Evolutionary conservation across 176 grass and related monocot genomes (phyloP), one percentile per base, ranked within the genome.

Genomic region (Zoysia japonica): DNA sequence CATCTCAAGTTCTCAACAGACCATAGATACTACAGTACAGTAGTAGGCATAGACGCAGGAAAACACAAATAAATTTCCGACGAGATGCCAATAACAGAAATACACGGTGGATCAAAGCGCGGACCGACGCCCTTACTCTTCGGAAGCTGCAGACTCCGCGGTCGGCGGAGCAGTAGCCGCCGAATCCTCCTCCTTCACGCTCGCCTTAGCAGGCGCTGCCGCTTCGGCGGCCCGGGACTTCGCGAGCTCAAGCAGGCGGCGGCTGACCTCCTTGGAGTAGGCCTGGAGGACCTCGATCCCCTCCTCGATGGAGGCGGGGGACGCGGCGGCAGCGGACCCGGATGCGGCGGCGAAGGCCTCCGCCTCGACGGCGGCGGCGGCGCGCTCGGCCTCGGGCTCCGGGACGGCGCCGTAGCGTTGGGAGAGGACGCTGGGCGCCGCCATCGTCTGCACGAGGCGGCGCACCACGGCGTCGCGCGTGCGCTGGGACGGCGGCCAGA

Each of bases 401-500:
- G 92, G 87, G 19, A 90, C 11, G 45, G 67, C 64, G 20, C 92
- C 88, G 85, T 87, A 94, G 85, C 92, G 95, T 83, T 94, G 78
- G 81, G 85, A 85, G 36, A 98, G 83, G 5, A 90, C 74, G 85
- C 91, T 94, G 66, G 89, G 88, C 4, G 87, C 61, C 11, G 78
- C 81, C 11, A 94, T 85, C 49, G 82, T 94, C 80, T 94, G 87
- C 76, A 94, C 87, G 44, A 97, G 89, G 69, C 92, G 95, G 48
- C 84, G 87, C 67, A 94, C 83, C 9, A 97, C 95, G 60, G 92
- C 95, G 67, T 97, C 92, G 47, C 89, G 95, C 50, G 95, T 98
- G 85, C 92, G 90, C 89, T 98, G 95, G 44, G 90, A 80, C 42
- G 91, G 95, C 17, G 92, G 92, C 92, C 95, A 98, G 89, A 98